Base-by-base conservation (phyloP, 257 asterid species). In the Cinchona pubescens region DNA sequence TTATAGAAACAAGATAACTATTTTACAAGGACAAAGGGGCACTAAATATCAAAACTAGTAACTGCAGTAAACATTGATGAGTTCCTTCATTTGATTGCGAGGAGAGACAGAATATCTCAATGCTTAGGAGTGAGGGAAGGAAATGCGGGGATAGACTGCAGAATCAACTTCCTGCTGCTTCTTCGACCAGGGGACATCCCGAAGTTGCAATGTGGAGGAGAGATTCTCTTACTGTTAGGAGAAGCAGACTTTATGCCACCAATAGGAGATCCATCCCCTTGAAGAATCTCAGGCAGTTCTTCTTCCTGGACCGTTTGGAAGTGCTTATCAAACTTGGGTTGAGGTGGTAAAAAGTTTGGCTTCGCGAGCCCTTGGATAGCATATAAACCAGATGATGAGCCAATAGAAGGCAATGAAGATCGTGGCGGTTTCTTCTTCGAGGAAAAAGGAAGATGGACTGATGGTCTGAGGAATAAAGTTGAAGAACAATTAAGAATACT, bases 211-310 rank as follows among this genome's bases (percentile, higher is more conserved):
- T 85, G 90, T 72, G 95, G 97, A 8, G 97, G 89, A 34, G 96
- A 88, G 55, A 93, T 94, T 76, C 98, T 83, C 85, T 93, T 93
- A 80, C 87, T 67, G 76, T 86, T 95, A 29, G 99, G 98, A 40
- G 99, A 95, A 27, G 88, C 81, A 19, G 85, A 66, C 79, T 92
- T 91, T 32, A 92, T 74, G 34, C 89, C 84, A 13, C 86, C 75
- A 11, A 77, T 34, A 0, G 98, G 91, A 43, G 94, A 88, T 30
- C 83, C 83, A 23, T 72, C 73, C 37, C 79, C 86, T 69, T 87
- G 96, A 73, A 95, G 94, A 75, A 91, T 83, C 4, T 87, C 87
- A 0, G 97, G 96, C 78, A 95, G 87, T 73, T 90, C 97, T 1
- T 85, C 96, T 79, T 90, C 96, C 72, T 69, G 75, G 30, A 85